Conservation (phyloP, 176 grass and related monocot species). For the Bromus sterilis region DNA sequence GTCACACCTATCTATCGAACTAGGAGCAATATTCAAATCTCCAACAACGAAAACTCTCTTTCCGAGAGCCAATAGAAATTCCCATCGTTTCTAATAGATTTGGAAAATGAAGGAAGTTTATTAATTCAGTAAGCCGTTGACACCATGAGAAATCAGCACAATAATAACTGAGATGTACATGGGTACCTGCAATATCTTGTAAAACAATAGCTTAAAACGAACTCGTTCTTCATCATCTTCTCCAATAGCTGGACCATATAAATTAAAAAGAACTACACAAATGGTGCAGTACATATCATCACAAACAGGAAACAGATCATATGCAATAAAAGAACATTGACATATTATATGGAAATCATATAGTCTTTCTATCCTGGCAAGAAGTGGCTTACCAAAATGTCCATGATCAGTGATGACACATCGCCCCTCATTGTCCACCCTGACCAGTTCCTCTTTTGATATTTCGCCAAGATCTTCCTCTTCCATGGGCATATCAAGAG, state of each 20-base stretch:
- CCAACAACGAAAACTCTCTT: constrained; percentile 92
- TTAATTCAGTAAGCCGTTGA: neutral
- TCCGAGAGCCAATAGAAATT: constrained; percentile 55
- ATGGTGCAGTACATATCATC: neutral
- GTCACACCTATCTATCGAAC: constrained; percentile 84
- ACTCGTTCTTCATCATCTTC: constrained; percentile 69
- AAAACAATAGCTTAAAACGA: constrained; percentile 91
- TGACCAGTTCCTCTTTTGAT: constrained; percentile 63
- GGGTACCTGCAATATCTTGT: constrained; percentile 74
- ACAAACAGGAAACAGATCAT: constrained; percentile 3
- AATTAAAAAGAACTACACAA: constrained; percentile 83
- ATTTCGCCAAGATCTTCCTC: constrained; percentile 61
- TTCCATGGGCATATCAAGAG: constrained; percentile 33
- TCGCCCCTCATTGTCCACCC: constrained; percentile 76
- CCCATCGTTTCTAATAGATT: constrained; percentile 82
- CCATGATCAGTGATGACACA: constrained; percentile 92
- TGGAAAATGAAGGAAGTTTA: constrained; percentile 10
- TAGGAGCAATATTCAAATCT: constrained; percentile 96
- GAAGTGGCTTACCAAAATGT: constrained; percentile 67
- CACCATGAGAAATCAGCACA: neutral
- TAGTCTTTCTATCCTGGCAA: neutral
- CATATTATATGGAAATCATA: neutral
- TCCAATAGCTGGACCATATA: constrained; percentile 86
- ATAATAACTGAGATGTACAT: neutral
- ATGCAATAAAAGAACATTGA: neutral